Evolutionary conservation across 495 filamentous ascomycete species (phyloP), one percentile per base, ranked within the genome.

Genomic region (Annulohypoxylon nitens): DNA sequence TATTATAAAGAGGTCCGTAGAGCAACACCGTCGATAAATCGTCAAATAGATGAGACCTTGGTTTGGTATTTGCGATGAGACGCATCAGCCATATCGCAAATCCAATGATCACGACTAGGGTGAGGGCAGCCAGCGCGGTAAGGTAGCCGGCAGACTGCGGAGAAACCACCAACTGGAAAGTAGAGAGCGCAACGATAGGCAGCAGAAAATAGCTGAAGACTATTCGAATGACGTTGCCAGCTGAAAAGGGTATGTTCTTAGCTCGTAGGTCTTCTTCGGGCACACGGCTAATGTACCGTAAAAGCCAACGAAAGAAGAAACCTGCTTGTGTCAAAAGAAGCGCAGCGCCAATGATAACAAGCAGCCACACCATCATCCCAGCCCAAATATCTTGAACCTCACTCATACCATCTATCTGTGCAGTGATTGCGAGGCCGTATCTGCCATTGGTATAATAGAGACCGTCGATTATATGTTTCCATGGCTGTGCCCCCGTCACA

Each of bases 1-100:
- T 99, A 80, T 99, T 99, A 83, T 98, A 99, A n/a, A 99, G 86
- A 3, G 96, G 93, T 4, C 96, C 96, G 76, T 97, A 98, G 1
- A 93, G 85, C 11, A 99, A 86, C 9, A 98, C 91, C 0, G 93
- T 97, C 8, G 93, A 88, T 53, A 98, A 87, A 79, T 98, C 93
- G 78, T 99, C 96, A 77, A 97, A 99, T 20, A 99, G 87, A 70
- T 91, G 90, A 12, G 93, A 90, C 48, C 92, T 90, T 0, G 96
- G 96, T 67, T 93, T 89, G 3, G 93, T 94, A 23, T 85, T 89
- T 33, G 89, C 88, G 75, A 98, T 94, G 39, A 95, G 83, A 75
- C 90, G 90, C 41, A 95, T 86, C 0, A 95, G 87, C 90, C 92
- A 97, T n/a, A 85, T 81, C 1, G 91, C 88, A 78, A 94, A 93